phyloP scores from a whole-genome alignment of 371 early-diverging fungal genomes.

The Encephalitozoon cuniculi region DNA sequence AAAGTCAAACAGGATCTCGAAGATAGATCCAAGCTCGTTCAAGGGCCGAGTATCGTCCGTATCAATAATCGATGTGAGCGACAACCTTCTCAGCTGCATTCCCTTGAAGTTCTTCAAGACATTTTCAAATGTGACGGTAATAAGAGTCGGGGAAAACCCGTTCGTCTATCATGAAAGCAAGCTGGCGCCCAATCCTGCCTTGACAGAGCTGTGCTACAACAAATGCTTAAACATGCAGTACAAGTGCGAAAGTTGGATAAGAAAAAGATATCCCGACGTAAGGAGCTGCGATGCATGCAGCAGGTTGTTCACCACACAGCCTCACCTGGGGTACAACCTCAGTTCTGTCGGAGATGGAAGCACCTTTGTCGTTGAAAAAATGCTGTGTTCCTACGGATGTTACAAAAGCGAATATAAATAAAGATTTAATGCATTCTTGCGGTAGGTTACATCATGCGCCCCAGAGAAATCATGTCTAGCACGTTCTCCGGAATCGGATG shows the following conservation, averaged over 20 bases:
- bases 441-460: neutral
- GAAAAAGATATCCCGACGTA: constrained; percentile 22
- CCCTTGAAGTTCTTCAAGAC: constrained; percentile 58
- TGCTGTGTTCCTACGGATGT: constrained; percentile 28
- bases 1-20: constrained; percentile 52
- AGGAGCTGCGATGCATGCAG: constrained; percentile 56
- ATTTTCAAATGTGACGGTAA: constrained; percentile 45
- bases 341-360: constrained; percentile 38
- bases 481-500: neutral
- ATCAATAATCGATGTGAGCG: constrained; percentile 53
- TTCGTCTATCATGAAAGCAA: constrained; percentile 32
- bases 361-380: constrained; percentile 46
- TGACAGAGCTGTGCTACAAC: constrained; percentile 50
- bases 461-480: neutral
- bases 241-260: constrained; percentile 37
- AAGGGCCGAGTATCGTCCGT: constrained; percentile 12
- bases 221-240: constrained; percentile 32
- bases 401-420: constrained; percentile 20
- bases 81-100: constrained; percentile 40
- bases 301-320: constrained; percentile 47
- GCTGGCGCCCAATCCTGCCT: constrained; percentile 20
- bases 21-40: constrained; percentile 34
- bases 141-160: constrained; percentile 52
- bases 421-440: neutral
- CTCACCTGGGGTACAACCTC: constrained; percentile 27